Base-by-base conservation (phyloP, 2,329 filamentous ascomycete genomes). In the Fusarium longipes region DNA sequence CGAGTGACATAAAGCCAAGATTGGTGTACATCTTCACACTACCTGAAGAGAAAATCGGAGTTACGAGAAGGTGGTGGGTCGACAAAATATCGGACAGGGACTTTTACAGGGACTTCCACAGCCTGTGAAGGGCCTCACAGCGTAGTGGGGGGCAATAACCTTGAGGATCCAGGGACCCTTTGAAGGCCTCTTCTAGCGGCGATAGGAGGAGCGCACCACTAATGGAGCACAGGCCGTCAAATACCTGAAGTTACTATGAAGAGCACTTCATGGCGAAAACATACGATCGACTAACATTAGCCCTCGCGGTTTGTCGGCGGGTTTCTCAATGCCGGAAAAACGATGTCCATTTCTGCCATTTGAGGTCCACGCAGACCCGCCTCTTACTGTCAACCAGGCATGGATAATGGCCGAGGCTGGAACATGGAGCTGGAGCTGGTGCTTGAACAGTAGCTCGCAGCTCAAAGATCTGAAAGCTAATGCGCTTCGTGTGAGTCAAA, bases 121-220 rank as follows among this genome's bases (percentile, higher is more conserved):
- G 40, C 49, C 42, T 68, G 27, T 63, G 52, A 63, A 63, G 52
- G 68, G 68, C 68, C 68, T 71, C 69, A 70, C 50, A 64, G 42
- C 22, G 54, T 57, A 50, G 55, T 70, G 68, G 73, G 72, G 70
- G 71, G 50, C 61, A 49, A 44, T 64, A 67, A 72, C 70, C 62
- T 63, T 58, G 61, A 69, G 54, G 64, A 57, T 38, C 53, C 54
- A 71, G 63, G 66, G 65, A 62, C 62, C 42, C 50, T 63, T 56
- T 63, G 50, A 62, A 56, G 47, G 52, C 52, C 44, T 49, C 53
- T 11, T 49, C 35, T 29, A 48, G 50, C 45, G 29, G 29, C 29
- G 22, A 35, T 45, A 60, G 33, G 51, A 61, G 50, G 51, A 61
- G 50, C 61, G 68, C 57, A 70, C 61, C 63, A 67, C 61, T 54